Evolutionary conservation across 1,139 yeast species (phyloP), one percentile per base, ranked within the genome.

Genomic region (Maudiozyma humilis): DNA sequence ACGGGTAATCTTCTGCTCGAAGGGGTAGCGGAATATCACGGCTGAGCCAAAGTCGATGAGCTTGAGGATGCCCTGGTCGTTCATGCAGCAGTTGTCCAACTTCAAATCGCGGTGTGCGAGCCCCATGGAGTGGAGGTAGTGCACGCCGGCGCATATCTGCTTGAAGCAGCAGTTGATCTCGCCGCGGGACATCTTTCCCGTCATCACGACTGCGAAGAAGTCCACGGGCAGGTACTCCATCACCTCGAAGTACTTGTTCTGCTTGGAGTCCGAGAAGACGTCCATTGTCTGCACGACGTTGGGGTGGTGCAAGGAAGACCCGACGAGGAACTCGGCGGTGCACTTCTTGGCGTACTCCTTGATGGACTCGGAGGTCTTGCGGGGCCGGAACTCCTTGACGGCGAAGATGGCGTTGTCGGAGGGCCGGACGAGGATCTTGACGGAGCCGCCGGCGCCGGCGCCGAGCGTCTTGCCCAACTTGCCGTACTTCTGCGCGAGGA

Each of bases 181-280:
- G 38, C 74, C 77, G 51, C 82, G 72, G 12, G 85, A 71, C 96
- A 93, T 88, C 55, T 81, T 78, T 7, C 95, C 95, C 44, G 94
- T 82, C 98, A 91, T 91, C 32, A 91, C 98, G 39, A 91, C 88
- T 2, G 96, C 95, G 68, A 93, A 91, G 62, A 88, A 82, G 65
- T 93, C 99, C 48, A 82, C 83, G 16, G 96, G 96, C 46, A 96
- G 91, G 61, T 85, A 93, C 63, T 91, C 97, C 97, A 91, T 91
- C 41, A 91, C 89, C 64, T 91, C 96, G 63, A 79, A 89, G 60
- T 85, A 85, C 52, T 87, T 76, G 52, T 80, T 81, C 55, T 87
- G 96, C 57, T 84, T 83, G 46, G 89, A 78, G 46, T 61, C 64
- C n/a, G 57, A 50, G 44, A 62, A 60, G 34, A 91, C 86, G 61